phyloP scores from a whole-genome alignment of 306 rosid genomes.

The Lathyrus sativus region DNA sequence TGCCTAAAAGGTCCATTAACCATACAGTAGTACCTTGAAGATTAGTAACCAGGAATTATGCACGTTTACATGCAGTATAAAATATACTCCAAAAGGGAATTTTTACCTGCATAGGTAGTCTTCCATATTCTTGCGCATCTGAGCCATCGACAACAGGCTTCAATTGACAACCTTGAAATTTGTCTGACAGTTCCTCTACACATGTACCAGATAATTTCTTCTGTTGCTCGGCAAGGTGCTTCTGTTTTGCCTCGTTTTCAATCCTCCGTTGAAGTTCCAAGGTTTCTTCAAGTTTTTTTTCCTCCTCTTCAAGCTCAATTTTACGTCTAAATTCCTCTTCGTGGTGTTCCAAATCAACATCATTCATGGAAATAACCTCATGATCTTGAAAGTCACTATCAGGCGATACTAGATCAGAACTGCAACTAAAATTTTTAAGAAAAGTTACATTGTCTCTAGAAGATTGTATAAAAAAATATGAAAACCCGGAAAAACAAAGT shows the following conservation, averaged over 20 bases:
- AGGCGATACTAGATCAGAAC: conserved; percentile 54
- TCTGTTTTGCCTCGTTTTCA: conserved; percentile 92
- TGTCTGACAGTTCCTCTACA: conserved; percentile 50
- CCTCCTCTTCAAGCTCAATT: conserved; percentile 87
- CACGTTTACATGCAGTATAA: conserved; percentile 1
- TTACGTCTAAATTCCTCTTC: conserved; percentile 80
- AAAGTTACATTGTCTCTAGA: conserved; percentile 25
- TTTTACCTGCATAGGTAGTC: conserved; percentile 53
- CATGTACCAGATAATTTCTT: conserved; percentile 59
- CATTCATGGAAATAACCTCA: conserved; percentile 53
- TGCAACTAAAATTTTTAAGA: conserved; percentile 49
- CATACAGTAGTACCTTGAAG: conserved; percentile 33
- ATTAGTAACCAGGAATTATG: conserved; percentile 22
- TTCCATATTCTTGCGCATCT: conserved; percentile 44
- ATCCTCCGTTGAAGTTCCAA: conserved; percentile 85
- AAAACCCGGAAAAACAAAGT: conserved; percentile 27
- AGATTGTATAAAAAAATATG: not conserved
- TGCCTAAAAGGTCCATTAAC: conserved; percentile 31
- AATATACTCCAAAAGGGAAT: conserved; percentile 32
- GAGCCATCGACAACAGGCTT: conserved; percentile 45
- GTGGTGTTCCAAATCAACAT: conserved; percentile 59
- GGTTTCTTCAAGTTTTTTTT: conserved; percentile 90
- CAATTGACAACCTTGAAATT: conserved; percentile 42
- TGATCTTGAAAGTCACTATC: conserved; percentile 61
- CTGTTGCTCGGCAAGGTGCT: conserved; percentile 86